These are phyloP conservation scores for Trebouxia sp. DNA, from an alignment of 139 green algal species.

Conservation along the genomic window DNA sequence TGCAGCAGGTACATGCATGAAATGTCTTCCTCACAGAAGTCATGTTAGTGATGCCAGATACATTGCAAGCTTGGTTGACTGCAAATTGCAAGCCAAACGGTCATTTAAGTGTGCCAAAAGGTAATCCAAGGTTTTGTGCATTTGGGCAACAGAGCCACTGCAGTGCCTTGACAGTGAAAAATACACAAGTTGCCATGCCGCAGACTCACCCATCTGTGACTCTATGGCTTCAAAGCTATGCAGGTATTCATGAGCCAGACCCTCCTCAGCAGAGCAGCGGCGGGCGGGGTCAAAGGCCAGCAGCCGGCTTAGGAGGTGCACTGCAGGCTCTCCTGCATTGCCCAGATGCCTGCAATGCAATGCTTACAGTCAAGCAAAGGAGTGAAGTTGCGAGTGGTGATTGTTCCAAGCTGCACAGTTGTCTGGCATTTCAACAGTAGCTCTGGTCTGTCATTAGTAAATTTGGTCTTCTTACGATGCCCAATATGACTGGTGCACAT, in stretches of 20 bases:
- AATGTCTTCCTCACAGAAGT: no score
- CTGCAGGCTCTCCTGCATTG: conserved; percentile 67
- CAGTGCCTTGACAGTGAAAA: neutral
- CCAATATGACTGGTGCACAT: no score
- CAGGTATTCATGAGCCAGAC: conserved; percentile 86
- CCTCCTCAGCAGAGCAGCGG: conserved; percentile 66
- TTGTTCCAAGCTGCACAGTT: neutral
- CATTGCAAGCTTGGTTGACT: no score
- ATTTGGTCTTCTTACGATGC: no score
- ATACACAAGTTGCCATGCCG: neutral
- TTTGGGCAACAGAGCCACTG: neutral
- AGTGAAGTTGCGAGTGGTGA: no score
- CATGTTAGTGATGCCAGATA: no score
- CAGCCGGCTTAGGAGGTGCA: conserved; percentile 85
- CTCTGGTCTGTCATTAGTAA: no score
- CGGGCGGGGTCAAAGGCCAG: conserved; percentile 85
- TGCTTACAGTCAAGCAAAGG: neutral
- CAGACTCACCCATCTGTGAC: neutral
- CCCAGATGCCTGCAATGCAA: conserved; percentile 50
- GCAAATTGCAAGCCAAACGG: no score
- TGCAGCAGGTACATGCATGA: no score
- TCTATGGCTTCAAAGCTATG: conserved; percentile 29
- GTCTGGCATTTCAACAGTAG: neutral
- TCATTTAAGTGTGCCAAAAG: no score
- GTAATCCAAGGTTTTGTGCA: neutral